phyloP scores from a whole-genome alignment of 805 yeast genomes.

The Zygoascus tannicola region DNA sequence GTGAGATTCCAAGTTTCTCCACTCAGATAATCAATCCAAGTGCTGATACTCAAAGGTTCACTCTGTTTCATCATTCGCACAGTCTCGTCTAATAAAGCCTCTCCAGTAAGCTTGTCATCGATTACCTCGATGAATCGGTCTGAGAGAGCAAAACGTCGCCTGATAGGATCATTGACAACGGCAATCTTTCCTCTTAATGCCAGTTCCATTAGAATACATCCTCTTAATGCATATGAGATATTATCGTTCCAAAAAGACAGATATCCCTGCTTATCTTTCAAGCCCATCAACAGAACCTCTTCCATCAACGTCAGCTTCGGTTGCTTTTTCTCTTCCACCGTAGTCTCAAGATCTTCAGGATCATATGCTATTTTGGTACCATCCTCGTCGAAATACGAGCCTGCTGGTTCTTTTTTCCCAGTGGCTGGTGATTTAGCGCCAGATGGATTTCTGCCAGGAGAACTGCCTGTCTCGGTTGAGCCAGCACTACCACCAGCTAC shows the following conservation, averaged over 20 bases:
- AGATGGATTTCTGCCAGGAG: not conserved
- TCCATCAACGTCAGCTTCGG: slow-evolving; percentile 92
- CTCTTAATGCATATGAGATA: slow-evolving; percentile 91
- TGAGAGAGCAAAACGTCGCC: slow-evolving; percentile 77
- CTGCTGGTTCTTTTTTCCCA: not conserved
- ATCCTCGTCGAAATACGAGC: slow-evolving; percentile 17
- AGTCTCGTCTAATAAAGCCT: slow-evolving; percentile 89
- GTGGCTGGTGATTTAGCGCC: not conserved
- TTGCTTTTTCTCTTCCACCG: slow-evolving; percentile 35
- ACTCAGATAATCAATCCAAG: slow-evolving; percentile 88
- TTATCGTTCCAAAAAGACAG: slow-evolving; percentile 97
- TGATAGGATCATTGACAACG: slow-evolving; percentile 83
- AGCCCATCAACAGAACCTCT: slow-evolving; percentile 85
- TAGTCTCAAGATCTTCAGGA: slow-evolving; percentile 51
- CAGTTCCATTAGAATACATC: slow-evolving; percentile 84
- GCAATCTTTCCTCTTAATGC: slow-evolving; percentile 85
- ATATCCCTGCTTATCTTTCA: slow-evolving; percentile 93
- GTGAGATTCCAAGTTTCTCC: slow-evolving; percentile 96
- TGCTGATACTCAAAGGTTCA: slow-evolving; percentile 68
- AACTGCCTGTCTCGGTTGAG: not conserved
- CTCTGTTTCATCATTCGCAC: slow-evolving; percentile 80
- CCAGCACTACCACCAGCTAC: slow-evolving; percentile 16
- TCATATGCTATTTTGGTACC: slow-evolving; percentile 74
- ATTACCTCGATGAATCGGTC: slow-evolving; percentile 84
- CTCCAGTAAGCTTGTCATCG: slow-evolving; percentile 85